A percentile compares a stretch with the other conserved stretches of the same genome.
phyloP scores from a whole-genome alignment of 257 asterid genomes.

The Solanum appendiculatum region DNA sequence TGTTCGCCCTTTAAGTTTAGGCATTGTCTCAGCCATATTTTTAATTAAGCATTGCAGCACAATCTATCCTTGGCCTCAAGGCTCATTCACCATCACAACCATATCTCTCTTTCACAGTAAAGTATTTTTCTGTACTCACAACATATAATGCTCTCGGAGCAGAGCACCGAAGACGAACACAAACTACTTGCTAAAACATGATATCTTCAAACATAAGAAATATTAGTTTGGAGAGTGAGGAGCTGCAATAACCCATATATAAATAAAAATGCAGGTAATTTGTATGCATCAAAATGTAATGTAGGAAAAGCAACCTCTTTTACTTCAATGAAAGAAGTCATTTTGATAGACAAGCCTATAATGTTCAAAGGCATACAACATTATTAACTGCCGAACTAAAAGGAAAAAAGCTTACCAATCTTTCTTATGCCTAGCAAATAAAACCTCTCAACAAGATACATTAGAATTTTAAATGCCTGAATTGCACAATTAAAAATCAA shows the following conservation, averaged over 20 bases:
- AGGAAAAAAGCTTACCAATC: conserved; percentile 16
- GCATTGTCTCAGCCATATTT: neutral
- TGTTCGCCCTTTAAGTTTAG: neutral
- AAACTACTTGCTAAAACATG: neutral
- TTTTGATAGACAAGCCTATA: neutral
- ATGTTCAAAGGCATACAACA: conserved; percentile 11
- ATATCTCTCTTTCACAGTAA: neutral
- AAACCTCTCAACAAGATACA: conserved; percentile 26
- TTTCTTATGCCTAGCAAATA: conserved; percentile 10
- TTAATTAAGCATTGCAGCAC: neutral
- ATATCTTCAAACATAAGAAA: neutral
- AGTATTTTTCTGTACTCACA: neutral
- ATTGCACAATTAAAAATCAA: conserved; percentile 9
- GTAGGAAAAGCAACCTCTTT: neutral
- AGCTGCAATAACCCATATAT: neutral
- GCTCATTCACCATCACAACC: neutral
- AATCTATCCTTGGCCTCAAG: neutral
- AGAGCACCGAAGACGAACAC: neutral
- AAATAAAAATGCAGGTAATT: neutral
- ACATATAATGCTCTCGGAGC: neutral
- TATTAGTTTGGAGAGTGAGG: neutral
- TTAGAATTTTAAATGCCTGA: conserved; percentile 25
- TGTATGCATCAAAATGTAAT: neutral
- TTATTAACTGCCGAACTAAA: conserved; percentile 44
- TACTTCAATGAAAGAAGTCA: neutral